Evolutionary conservation across 2,329 filamentous ascomycete species (phyloP), one percentile per base, ranked within the genome.

Genomic region (Colletotrichum somersetense): DNA sequence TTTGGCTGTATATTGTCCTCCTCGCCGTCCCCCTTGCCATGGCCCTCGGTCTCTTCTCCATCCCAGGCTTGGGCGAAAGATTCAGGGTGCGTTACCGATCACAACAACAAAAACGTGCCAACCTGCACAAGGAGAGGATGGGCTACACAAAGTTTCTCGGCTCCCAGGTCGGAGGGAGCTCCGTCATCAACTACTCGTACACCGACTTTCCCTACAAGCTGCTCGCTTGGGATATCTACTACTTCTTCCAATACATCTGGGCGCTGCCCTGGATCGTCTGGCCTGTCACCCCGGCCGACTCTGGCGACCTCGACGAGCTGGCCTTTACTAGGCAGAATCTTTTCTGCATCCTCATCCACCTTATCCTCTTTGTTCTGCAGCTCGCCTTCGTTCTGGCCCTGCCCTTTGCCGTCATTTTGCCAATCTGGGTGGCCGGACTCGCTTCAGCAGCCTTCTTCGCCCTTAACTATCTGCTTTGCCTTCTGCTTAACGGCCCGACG

Each of bases 291-390:
- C 86, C 90, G 1, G 82, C 82, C 66, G 83, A 84, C 53, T 88
- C 88, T 1, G 87, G 83, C 18, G 76, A 84, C 62, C 82, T 92
- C 58, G 90, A 91, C 75, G 93, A 95, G 81, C 82, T 94, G 23
- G 87, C 90, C 71, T 85, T 86, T 1, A 91, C 88, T 0, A 71
- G 76, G 18, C 78, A 81, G 55, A 94, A 94, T 74, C 44, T 90
- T 0, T 86, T 85, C 75, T 88, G 86, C 69, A 79, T 93, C 30
- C 76, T 80, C 20, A 77, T 92, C 7, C 92, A 95, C 75, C 42
- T 83, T 3, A 65, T 92, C 52, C 84, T 94, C 4, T 77, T 86
- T 40, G 65, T 91, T 14, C 77, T 89, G n/a, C 92, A 94, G 80
- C 74, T 89, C 0, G 76, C 77, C 0, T 92, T 93, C 77, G 77